These are phyloP conservation scores for Macrolepiota albuminosa DNA, from an alignment of 768 basidiomycete genomes.

Conservation along the genomic window DNA sequence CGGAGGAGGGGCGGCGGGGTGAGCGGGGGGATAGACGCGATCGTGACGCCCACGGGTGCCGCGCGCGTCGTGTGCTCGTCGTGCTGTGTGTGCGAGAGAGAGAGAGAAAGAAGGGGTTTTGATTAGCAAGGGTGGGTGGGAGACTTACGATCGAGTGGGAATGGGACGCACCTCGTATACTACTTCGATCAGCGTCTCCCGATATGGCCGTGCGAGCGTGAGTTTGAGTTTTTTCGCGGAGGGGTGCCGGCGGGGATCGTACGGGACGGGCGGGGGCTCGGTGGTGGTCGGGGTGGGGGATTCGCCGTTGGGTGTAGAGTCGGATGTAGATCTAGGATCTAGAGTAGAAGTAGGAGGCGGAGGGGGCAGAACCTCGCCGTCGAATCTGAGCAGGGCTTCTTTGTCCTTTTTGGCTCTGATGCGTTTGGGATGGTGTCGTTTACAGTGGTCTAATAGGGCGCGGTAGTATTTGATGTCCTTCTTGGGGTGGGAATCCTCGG, in stretches of 20 bases:
- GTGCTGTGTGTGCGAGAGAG: conserved; percentile 41
- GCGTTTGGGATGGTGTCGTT: not conserved
- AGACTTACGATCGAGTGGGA: too few relatives aligned
- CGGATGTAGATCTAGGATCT: not conserved
- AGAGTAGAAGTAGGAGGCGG: not conserved
- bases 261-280: conserved; percentile 32
- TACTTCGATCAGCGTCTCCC: conserved; percentile 36
- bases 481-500: not conserved
- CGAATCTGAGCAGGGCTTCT: conserved; percentile 29
- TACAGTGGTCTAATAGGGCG: conserved; percentile 30
- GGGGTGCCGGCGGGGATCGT: conserved; percentile 54
- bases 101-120: too few relatives aligned
- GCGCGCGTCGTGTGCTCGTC: conserved; percentile 69
- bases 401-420: conserved; percentile 9
- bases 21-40: conserved; percentile 68
- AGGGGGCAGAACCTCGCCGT: conserved; percentile 44
- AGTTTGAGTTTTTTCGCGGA: conserved; percentile 20
- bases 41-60: conserved; percentile 69
- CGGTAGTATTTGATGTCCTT: conserved; percentile 26
- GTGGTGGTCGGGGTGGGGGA: not conserved
- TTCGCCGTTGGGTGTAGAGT: not conserved
- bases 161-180: conserved; percentile 63
- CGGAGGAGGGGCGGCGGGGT: conserved; percentile 63
- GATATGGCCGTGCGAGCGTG: conserved; percentile 13
- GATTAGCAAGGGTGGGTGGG: too few relatives aligned